These are phyloP conservation scores for Penicillium longicatenatum DNA, from an alignment of 495 filamentous ascomycete genomes.

Conservation along the genomic window DNA sequence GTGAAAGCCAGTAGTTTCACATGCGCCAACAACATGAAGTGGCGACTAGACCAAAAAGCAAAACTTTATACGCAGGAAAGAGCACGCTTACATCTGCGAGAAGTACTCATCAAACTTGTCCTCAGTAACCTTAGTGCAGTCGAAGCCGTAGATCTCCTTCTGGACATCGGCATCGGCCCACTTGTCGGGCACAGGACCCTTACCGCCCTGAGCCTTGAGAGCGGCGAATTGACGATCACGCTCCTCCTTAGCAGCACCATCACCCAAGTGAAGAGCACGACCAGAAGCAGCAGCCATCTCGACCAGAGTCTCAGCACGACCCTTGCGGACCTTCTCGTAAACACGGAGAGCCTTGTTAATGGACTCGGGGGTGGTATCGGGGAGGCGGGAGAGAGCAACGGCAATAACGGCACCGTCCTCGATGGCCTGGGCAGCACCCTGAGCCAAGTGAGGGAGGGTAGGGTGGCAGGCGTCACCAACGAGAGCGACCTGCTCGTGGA, in stretches of 20 bases:
- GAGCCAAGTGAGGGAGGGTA: constrained; percentile 73
- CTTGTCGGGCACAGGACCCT: constrained; percentile 69
- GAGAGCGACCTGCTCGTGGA: constrained; percentile 65
- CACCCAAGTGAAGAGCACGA: constrained; percentile 69
- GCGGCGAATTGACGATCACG: constrained; percentile 70
- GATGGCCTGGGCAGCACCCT: constrained; percentile 85
- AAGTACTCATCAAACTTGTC: constrained; percentile 64
- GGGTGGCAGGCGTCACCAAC: constrained; percentile 81
- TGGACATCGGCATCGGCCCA: constrained; percentile 82
- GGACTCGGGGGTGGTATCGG: constrained; percentile 51
- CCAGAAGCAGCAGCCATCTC: constrained; percentile 69
- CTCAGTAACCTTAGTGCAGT: constrained; percentile 61
- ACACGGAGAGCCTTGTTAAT: constrained; percentile 67
- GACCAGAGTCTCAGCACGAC: constrained; percentile 68
- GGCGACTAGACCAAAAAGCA: constrained; percentile 2
- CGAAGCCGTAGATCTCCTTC: constrained; percentile 72
- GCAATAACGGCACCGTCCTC: constrained; percentile 76
- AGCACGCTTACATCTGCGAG: constrained; percentile 36
- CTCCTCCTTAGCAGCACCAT: constrained; percentile 74
- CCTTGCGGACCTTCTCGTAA: constrained; percentile 73
- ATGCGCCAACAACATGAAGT: not conserved
- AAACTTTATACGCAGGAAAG: not conserved
- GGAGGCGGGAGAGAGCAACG: constrained; percentile 60
- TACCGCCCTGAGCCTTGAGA: constrained; percentile 50
- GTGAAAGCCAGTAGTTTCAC: constrained; percentile 7